Evolutionary conservation across 2,329 filamentous ascomycete species (phyloP).

Genomic region (Aspergillus aculeatinus): DNA sequence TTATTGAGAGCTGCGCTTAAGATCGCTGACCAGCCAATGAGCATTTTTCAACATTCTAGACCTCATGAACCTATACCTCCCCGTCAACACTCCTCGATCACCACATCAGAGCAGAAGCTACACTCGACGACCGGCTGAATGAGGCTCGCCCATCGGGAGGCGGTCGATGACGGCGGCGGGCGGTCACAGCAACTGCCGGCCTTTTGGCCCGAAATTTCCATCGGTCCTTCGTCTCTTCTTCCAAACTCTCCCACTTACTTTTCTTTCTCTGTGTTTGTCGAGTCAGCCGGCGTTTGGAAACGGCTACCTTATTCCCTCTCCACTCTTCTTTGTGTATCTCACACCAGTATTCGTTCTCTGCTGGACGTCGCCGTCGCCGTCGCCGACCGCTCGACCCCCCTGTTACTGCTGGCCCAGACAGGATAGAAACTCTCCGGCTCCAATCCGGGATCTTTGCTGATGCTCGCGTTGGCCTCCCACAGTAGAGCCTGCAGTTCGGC

Average conservation of each 20-base stretch:
- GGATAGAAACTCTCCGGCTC: conserved; percentile 16
- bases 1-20: background rate
- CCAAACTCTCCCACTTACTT: background rate
- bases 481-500: conserved; percentile 34
- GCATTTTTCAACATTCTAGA: no score
- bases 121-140: background rate
- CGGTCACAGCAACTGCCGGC: background rate
- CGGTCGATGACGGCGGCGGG: background rate
- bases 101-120: background rate
- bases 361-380: background rate
- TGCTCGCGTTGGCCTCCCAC: conserved; percentile 32
- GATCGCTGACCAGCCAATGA: no score
- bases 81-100: background rate
- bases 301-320: background rate
- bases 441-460: conserved; percentile 26
- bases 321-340: background rate
- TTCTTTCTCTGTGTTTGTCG: background rate
- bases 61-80: background rate
- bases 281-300: background rate
- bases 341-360: background rate
- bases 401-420: conserved; percentile 13
- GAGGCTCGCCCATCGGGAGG: background rate
- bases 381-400: background rate
- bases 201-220: background rate
- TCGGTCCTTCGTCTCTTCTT: background rate